Conservation (phyloP, 208 protist species). For the Spongospora subterranea region DNA sequence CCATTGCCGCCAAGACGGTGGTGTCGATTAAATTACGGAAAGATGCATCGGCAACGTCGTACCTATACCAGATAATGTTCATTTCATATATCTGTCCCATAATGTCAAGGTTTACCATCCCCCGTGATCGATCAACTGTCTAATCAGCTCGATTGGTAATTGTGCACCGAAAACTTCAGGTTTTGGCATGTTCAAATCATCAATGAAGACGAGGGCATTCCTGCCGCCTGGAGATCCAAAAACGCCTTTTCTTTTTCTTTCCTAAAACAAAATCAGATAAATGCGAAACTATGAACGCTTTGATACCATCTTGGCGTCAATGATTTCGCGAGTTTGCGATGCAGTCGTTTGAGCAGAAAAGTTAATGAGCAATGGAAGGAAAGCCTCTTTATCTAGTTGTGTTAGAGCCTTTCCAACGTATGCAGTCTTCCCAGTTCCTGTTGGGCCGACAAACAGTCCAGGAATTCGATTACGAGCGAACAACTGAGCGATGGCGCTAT, state of each 20-base stretch:
- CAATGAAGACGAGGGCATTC: constrained; percentile 92
- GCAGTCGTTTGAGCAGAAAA: constrained; percentile 96
- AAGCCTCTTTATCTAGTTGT: constrained; percentile 86
- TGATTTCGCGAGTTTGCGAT: constrained; percentile 94
- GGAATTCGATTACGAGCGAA: constrained; percentile 86
- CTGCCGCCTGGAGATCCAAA: constrained; percentile 94
- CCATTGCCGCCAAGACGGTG: constrained; percentile 91
- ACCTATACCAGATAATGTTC: constrained; percentile 70
- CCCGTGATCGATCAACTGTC: constrained; percentile 95
- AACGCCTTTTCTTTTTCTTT: constrained; percentile 85
- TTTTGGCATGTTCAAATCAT: constrained; percentile 98
- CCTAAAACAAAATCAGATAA: constrained; percentile 59
- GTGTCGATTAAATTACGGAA: constrained; percentile 93
- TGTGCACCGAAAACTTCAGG: constrained; percentile 96
- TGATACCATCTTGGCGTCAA: constrained; percentile 89
- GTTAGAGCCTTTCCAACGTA: constrained; percentile 90
- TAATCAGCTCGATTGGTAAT: constrained; percentile 95
- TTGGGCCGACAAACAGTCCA: constrained; percentile 92
- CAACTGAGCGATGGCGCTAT: constrained; percentile 91
- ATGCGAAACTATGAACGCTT: background rate
- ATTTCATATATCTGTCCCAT: no score
- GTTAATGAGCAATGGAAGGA: constrained; percentile 90
- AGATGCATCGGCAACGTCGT: constrained; percentile 89
- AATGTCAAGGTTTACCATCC: constrained; percentile 75
- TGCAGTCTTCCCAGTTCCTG: constrained; percentile 96